Evolutionary conservation across 352 stramenopile species (phyloP).

Genomic region (Globisporangium spiculum): DNA sequence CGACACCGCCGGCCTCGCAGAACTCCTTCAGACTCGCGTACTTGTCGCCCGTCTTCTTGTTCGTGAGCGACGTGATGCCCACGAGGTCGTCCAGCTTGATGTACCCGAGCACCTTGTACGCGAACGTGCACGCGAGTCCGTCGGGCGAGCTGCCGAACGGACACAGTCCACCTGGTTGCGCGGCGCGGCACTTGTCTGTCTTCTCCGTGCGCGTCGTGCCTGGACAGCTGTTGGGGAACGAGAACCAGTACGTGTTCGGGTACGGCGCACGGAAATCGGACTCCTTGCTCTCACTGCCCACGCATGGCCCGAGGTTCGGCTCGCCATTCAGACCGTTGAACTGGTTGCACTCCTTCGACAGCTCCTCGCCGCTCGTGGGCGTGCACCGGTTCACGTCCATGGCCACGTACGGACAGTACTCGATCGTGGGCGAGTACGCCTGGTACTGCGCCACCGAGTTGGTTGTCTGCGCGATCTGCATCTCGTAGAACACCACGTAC

Average conservation of each 20-base stretch:
- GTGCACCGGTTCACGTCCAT: conserved; percentile 20
- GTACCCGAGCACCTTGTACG: conserved; percentile 58
- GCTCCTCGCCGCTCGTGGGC: conserved; percentile 14
- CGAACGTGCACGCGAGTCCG: conserved; percentile 49
- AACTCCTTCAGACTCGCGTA: conserved; percentile 45
- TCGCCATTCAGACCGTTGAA: conserved; percentile 22
- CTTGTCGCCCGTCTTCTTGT: conserved; percentile 15
- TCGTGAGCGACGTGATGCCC: conserved; percentile 47
- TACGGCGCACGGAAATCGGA: conserved; percentile 29
- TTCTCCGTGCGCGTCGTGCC: conserved; percentile 6
- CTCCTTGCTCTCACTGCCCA: conserved; percentile 10
- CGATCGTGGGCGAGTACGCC: background rate
- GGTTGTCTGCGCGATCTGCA: conserved; percentile 24
- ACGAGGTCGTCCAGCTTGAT: conserved; percentile 59
- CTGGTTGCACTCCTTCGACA: conserved; percentile 24
- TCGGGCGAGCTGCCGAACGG: conserved; percentile 38
- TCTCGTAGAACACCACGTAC: conserved; percentile 36
- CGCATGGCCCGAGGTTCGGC: conserved; percentile 23
- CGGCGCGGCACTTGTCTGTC: conserved; percentile 13
- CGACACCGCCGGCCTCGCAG: conserved; percentile 40
- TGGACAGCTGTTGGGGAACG: conserved; percentile 33
- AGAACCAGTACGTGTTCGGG: conserved; percentile 35
- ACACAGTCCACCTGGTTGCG: conserved; percentile 41
- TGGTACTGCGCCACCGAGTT: conserved; percentile 24
- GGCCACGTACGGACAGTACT: conserved; percentile 17